A percentile compares a stretch with the other conserved stretches of the same genome.
phyloP scores from a whole-genome alignment of 1,139 yeast genomes.

The Yamadazyma songkhlaensis region DNA sequence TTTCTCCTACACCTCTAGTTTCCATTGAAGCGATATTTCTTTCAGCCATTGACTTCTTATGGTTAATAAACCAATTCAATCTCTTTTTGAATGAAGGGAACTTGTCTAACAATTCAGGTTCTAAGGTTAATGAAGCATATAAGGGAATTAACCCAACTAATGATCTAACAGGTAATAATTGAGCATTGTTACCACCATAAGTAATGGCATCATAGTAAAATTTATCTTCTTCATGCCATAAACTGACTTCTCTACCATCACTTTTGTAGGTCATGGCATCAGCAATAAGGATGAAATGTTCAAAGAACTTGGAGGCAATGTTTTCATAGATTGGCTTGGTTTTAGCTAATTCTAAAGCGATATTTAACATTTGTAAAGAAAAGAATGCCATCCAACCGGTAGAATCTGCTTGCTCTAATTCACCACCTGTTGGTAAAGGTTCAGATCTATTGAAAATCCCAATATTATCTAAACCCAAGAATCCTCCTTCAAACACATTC shows the following conservation, averaged over 20 bases:
- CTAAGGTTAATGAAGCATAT: conserved; percentile 87
- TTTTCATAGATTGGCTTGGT: conserved; percentile 88
- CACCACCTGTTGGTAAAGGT: conserved; percentile 92
- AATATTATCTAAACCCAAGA: conserved; percentile 89
- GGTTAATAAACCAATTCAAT: conserved; percentile 81
- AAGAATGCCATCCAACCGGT: conserved; percentile 99
- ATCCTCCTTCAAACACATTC: conserved; percentile 94
- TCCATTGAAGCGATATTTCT: conserved; percentile 90
- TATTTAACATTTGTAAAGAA: conserved; percentile 87
- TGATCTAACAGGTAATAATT: conserved; percentile 82
- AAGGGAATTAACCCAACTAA: conserved; percentile 91
- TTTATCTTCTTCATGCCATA: conserved; percentile 90
- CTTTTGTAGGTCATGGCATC: conserved; percentile 87
- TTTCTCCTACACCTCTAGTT: conserved; percentile 81
- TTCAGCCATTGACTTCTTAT: conserved; percentile 69
- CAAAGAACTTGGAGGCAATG: conserved; percentile 93
- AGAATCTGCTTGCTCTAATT: conserved; percentile 90
- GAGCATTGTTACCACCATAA: conserved; percentile 66
- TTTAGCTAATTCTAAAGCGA: conserved; percentile 85
- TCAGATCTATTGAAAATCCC: conserved; percentile 94
- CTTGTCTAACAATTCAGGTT: conserved; percentile 75
- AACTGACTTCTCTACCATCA: conserved; percentile 59
- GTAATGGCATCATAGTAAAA: conserved; percentile 91
- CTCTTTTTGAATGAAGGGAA: conserved; percentile 87
- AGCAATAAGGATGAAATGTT: conserved; percentile 87